Evolutionary conservation across 1,284 basidiomycete species (phyloP).

Genomic region (Puccinia hordei): DNA sequence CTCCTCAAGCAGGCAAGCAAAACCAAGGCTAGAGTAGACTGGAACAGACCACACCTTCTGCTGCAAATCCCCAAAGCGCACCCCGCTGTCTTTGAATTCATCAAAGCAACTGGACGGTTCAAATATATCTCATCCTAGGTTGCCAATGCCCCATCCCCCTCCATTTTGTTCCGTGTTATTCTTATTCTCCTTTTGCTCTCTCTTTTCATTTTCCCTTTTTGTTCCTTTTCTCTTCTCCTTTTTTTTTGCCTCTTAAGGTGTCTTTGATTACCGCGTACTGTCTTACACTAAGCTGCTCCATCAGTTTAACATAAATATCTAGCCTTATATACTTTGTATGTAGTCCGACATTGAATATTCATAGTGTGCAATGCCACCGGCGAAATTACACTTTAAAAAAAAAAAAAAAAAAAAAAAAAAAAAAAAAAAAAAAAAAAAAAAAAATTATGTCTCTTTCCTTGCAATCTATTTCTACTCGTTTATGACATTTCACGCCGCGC

Average conservation of each 20-base stretch:
- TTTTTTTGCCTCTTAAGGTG: no score
- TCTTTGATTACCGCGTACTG: neutral
- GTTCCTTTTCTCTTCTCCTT: neutral
- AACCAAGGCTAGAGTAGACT: no score
- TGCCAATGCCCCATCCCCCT: no score
- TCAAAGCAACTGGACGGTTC: neutral
- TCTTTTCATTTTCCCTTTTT: neutral
- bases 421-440: no score
- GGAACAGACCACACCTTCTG: neutral
- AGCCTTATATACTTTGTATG: neutral
- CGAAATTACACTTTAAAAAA: neutral
- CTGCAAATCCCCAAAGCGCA: neutral
- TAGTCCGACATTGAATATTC: neutral
- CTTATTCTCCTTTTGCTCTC: constrained; percentile 2
- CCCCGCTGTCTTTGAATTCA: neutral
- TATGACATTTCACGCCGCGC: no score
- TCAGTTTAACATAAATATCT: neutral
- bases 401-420: constrained; percentile 3
- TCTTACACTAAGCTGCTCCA: neutral
- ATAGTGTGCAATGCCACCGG: constrained; percentile 10
- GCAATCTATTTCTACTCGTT: no score
- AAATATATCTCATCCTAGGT: neutral
- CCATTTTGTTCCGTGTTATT: no score
- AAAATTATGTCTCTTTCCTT: no score
- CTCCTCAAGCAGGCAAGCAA: no score